A percentile compares a stretch with the other conserved stretches of the same genome.
phyloP scores from a whole-genome alignment of 1,139 yeast species.

The Debaryomycetaceae sp. region DNA sequence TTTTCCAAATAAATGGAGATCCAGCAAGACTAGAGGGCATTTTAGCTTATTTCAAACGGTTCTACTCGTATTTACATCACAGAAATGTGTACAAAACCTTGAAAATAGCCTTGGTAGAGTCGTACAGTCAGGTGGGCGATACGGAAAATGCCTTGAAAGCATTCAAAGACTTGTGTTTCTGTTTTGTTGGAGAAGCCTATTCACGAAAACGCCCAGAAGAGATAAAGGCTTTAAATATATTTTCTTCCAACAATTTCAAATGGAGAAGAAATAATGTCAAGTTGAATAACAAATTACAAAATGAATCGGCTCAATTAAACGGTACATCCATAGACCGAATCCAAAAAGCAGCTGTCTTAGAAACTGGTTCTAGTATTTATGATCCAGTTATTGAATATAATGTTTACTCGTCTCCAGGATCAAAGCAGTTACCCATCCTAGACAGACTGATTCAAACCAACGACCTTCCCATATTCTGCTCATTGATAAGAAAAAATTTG shows the following conservation, averaged over 20 bases:
- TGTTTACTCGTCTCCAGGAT: conserved; percentile 20
- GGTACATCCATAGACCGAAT: conserved; percentile 11
- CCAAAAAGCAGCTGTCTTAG: conserved; percentile 16
- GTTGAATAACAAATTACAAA: conserved; percentile 11
- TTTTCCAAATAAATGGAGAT: conserved; percentile 28
- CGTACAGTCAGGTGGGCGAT: conserved; percentile 23
- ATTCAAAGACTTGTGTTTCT: conserved; percentile 22
- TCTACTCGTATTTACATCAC: conserved; percentile 35
- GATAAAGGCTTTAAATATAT: conserved; percentile 8
- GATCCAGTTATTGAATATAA: conserved; percentile 29
- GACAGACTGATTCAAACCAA: conserved; percentile 22
- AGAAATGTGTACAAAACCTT: conserved; percentile 24
- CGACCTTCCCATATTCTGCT: conserved; percentile 32
- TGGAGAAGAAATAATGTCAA: conserved; percentile 27
- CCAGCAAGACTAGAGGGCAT: conserved; percentile 28
- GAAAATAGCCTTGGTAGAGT: conserved; percentile 28
- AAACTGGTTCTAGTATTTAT: conserved; percentile 13
- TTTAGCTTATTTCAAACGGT: conserved; percentile 34
- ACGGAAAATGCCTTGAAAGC: conserved; percentile 21
- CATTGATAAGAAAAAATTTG: conserved; percentile 18
- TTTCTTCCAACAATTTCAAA: conserved; percentile 17
- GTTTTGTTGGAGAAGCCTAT: conserved; percentile 12
- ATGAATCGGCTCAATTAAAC: conserved; percentile 5
- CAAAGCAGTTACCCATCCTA: conserved; percentile 21
- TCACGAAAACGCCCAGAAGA: conserved; percentile 3